Evolutionary conservation across 2,329 filamentous ascomycete species (phyloP).

Genomic region (Lecanicillium sp.): DNA sequence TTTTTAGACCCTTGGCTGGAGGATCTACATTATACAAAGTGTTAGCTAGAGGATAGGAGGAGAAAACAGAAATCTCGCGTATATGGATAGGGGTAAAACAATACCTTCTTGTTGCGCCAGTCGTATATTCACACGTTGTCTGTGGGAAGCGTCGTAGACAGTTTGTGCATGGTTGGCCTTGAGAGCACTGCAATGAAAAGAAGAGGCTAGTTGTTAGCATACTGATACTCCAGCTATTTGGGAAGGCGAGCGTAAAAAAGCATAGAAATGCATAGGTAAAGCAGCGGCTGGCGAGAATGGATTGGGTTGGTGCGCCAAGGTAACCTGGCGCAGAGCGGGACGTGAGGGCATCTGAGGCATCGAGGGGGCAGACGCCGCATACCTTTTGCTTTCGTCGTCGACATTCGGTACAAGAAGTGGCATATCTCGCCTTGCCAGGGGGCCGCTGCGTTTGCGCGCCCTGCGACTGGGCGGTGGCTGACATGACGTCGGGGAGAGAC

Average conservation of each 20-base stretch:
- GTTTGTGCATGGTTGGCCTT: slow-evolving; percentile 45
- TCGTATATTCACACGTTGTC: slow-evolving; percentile 39
- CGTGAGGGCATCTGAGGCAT: slow-evolving; percentile 5
- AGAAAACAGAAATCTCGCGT: background rate
- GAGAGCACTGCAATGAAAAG: slow-evolving; percentile 36
- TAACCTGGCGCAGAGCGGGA: no score
- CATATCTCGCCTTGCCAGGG: slow-evolving; percentile 13
- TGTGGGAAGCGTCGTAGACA: slow-evolving; percentile 45
- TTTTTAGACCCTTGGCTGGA: slow-evolving; percentile 3
- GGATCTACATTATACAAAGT: background rate
- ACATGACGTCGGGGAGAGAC: background rate
- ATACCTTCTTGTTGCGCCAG: slow-evolving; percentile 17
- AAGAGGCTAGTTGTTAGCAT: background rate
- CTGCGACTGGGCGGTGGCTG: slow-evolving; percentile 19
- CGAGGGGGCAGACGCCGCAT: slow-evolving; percentile 5
- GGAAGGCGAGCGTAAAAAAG: no score
- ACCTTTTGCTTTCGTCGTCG: slow-evolving; percentile 46
- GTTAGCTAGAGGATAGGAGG: no score
- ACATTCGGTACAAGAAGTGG: slow-evolving; percentile 43
- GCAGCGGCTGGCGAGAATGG: no score
- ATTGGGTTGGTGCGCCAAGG: no score
- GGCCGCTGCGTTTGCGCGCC: slow-evolving; percentile 10
- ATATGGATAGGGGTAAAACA: no score
- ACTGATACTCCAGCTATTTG: no score
- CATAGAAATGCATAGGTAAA: no score